Evolutionary conservation across 306 rosid species (phyloP).

Genomic region (Spatholobus suberectus): DNA sequence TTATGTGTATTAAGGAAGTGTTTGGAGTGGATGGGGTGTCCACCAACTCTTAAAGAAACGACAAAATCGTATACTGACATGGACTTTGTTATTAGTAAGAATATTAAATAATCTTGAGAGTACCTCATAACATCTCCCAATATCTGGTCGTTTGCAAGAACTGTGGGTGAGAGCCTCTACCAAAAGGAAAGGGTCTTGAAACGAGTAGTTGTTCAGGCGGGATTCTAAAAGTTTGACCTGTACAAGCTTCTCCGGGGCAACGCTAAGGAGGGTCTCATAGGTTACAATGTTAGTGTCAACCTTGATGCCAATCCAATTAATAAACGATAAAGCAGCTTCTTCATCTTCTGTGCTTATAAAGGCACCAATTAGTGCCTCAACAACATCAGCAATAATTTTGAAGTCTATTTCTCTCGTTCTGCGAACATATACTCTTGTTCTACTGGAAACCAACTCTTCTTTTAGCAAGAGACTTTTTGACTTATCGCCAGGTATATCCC

Average conservation of each 20-base stretch:
- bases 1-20: not conserved
- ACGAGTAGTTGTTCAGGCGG: constrained; percentile 53
- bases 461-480: constrained; percentile 27
- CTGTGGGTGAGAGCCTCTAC: constrained; percentile 84
- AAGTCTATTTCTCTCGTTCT: constrained; percentile 45
- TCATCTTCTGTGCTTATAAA: constrained; percentile 59
- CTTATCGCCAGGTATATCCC: constrained; percentile 66
- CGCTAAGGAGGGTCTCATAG: constrained; percentile 37
- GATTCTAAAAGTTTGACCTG: constrained; percentile 53
- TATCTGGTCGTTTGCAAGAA: constrained; percentile 60
- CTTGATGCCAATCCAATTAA: constrained; percentile 68
- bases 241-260: constrained; percentile 40
- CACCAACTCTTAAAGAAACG: not conserved
- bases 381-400: constrained; percentile 65
- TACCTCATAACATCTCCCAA: constrained; percentile 63
- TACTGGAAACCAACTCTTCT: constrained; percentile 42
- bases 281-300: constrained; percentile 50
- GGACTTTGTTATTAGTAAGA: not conserved
- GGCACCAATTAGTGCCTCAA: constrained; percentile 81
- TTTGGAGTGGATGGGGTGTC: not conserved
- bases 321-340: constrained; percentile 55
- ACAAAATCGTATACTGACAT: not conserved
- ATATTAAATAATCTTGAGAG: not conserved
- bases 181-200: constrained; percentile 56
- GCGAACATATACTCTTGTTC: constrained; percentile 44